Conservation (phyloP, 1,139 yeast species). For the Kodamaea anthophila region DNA sequence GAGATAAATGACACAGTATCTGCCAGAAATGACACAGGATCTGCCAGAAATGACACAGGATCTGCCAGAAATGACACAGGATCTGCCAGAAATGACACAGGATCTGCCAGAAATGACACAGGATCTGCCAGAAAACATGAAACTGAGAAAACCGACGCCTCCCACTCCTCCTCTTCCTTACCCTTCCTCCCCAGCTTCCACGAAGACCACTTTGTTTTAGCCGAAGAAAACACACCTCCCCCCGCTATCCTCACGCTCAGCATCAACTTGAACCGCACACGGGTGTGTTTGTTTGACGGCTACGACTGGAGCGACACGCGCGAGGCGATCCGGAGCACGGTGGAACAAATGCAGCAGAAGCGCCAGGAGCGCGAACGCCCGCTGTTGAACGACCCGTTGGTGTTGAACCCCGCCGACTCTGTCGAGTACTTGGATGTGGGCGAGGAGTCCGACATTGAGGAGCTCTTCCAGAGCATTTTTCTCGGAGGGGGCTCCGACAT, state of each 20-base stretch:
- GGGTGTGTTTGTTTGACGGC: slow-evolving; percentile 73
- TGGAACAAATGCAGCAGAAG: slow-evolving; percentile 50
- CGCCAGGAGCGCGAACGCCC: slow-evolving; percentile 1
- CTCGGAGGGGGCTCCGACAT: slow-evolving; percentile 55
- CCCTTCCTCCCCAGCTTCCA: slow-evolving; percentile 15
- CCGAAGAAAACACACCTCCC: background rate
- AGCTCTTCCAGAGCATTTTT: slow-evolving; percentile 68
- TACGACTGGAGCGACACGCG: slow-evolving; percentile 88
- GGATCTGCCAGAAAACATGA: background rate
- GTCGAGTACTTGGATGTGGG: slow-evolving; percentile 16
- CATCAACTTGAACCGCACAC: slow-evolving; percentile 32
- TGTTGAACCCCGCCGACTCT: slow-evolving; percentile 2
- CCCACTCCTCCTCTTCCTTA: background rate
- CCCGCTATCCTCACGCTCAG: slow-evolving; percentile 17
- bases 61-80: background rate
- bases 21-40: background rate
- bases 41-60: background rate
- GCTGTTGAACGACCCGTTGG: slow-evolving; percentile 1
- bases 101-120: background rate
- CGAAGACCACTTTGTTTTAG: slow-evolving; percentile 41
- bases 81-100: background rate
- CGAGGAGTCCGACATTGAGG: slow-evolving; percentile 29
- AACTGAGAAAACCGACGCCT: background rate
- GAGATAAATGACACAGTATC: background rate
- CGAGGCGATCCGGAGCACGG: slow-evolving; percentile 55